These are phyloP conservation scores for Metschnikowia reukaufii DNA, from an alignment of 805 yeast genomes.

Conservation along the genomic window DNA sequence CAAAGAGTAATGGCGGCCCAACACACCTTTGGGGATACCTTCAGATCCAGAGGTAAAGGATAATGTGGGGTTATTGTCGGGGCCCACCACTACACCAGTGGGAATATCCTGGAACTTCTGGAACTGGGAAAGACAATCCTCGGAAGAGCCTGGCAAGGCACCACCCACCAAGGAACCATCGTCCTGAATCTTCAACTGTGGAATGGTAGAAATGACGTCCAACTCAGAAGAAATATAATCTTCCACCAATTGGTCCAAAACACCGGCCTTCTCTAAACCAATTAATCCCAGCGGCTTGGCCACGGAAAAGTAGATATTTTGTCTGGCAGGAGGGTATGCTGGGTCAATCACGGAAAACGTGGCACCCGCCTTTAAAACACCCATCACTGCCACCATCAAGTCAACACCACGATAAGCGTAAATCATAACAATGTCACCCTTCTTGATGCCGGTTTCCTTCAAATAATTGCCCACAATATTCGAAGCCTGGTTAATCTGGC, in stretches of 20 bases:
- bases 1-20: constrained; percentile 94
- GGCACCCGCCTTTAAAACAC: constrained; percentile 97
- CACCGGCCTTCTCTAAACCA: constrained; percentile 88
- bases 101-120: constrained; percentile 50
- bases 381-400: constrained; percentile 94
- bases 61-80: constrained; percentile 95
- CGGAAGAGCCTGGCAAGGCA: constrained; percentile 20
- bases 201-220: constrained; percentile 68
- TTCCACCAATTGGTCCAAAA: constrained; percentile 71
- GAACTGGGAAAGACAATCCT: constrained; percentile 53
- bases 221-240: constrained; percentile 74
- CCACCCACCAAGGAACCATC: constrained; percentile 76
- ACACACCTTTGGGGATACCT: constrained; percentile 97
- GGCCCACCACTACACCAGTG: constrained; percentile 92
- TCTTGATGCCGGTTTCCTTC: constrained; percentile 72
- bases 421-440: constrained; percentile 96
- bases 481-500: constrained; percentile 88
- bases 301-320: constrained; percentile 86
- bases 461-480: constrained; percentile 90
- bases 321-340: constrained; percentile 98
- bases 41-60: constrained; percentile 98
- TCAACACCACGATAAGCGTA: constrained; percentile 98
- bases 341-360: constrained; percentile 98
- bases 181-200: constrained; percentile 72
- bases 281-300: constrained; percentile 92